Evolutionary conservation across 257 asterid genomes (phyloP).

Genomic region (Solanum commersonii): DNA sequence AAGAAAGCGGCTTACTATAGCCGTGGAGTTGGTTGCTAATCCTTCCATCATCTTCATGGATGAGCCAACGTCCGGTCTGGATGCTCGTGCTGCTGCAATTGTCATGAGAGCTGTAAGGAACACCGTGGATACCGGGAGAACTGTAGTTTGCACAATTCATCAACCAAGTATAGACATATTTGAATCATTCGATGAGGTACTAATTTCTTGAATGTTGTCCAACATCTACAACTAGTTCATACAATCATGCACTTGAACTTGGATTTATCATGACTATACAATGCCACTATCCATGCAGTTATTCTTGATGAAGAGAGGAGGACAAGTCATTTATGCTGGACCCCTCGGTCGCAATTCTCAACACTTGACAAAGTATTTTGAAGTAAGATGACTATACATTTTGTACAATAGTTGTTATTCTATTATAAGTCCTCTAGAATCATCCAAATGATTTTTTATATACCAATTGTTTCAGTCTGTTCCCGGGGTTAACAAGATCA

Average conservation of each 20-base stretch:
- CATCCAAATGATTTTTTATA: not conserved
- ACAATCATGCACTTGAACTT: not conserved
- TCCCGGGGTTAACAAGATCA: conserved; percentile 40
- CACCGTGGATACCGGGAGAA: conserved; percentile 64
- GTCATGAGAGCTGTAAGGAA: conserved; percentile 69
- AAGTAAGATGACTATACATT: conserved; percentile 13
- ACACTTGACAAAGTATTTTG: conserved; percentile 43
- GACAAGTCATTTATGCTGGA: conserved; percentile 62
- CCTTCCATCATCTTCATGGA: conserved; percentile 76
- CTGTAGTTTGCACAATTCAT: conserved; percentile 66
- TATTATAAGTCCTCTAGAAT: not conserved
- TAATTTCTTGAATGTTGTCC: not conserved
- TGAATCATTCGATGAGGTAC: conserved; percentile 62
- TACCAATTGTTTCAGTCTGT: conserved; percentile 22
- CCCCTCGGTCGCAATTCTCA: conserved; percentile 51
- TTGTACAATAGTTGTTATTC: not conserved
- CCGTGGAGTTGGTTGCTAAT: conserved; percentile 59
- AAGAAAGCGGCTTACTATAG: conserved; percentile 58
- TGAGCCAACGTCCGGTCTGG: conserved; percentile 66
- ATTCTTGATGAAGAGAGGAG: conserved; percentile 60
- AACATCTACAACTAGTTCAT: not conserved
- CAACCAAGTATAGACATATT: conserved; percentile 70
- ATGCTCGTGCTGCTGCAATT: conserved; percentile 70
- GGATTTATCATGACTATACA: not conserved
- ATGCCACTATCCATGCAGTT: conserved; percentile 17